Conservation (phyloP, 1,139 yeast genomes). For the Diutina scorzettiae region DNA sequence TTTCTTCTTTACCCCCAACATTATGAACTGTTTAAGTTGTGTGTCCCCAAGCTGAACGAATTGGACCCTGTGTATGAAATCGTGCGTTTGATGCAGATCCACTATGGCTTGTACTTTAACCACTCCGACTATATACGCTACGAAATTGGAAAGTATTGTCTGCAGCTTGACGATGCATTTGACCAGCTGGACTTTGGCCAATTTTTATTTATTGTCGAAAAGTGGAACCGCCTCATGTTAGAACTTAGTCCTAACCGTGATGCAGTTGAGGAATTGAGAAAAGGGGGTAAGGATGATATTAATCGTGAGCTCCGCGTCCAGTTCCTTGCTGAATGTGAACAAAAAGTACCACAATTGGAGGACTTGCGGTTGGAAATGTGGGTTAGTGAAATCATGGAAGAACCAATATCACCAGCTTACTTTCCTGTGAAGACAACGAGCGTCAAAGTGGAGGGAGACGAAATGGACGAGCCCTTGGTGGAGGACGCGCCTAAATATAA, state of each 20-base stretch:
- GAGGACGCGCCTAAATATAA: not conserved
- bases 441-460: not conserved
- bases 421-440: not conserved
- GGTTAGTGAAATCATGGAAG: not conserved
- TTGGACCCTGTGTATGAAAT: slow-evolving; percentile 66
- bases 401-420: not conserved
- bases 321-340: not conserved
- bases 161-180: slow-evolving; percentile 19
- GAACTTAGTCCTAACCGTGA: slow-evolving; percentile 20
- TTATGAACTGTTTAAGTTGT: slow-evolving; percentile 28
- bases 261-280: slow-evolving; percentile 8
- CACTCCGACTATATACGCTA: slow-evolving; percentile 26
- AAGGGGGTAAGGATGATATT: not conserved
- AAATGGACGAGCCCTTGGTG: not conserved
- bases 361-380: slow-evolving; percentile 1
- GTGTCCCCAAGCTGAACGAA: slow-evolving; percentile 40
- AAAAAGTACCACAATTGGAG: too few relatives aligned
- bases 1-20: slow-evolving; percentile 31
- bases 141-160: slow-evolving; percentile 25
- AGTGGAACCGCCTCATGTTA: slow-evolving; percentile 31
- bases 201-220: slow-evolving; percentile 28
- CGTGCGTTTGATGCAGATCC: slow-evolving; percentile 37
- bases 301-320: not conserved
- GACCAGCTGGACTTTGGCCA: slow-evolving; percentile 22
- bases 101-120: slow-evolving; percentile 28